A percentile compares a stretch with the other conserved stretches of the same genome.
Evolutionary conservation across 139 green algal species (phyloP).

Genomic region (Choricystis sp.): DNA sequence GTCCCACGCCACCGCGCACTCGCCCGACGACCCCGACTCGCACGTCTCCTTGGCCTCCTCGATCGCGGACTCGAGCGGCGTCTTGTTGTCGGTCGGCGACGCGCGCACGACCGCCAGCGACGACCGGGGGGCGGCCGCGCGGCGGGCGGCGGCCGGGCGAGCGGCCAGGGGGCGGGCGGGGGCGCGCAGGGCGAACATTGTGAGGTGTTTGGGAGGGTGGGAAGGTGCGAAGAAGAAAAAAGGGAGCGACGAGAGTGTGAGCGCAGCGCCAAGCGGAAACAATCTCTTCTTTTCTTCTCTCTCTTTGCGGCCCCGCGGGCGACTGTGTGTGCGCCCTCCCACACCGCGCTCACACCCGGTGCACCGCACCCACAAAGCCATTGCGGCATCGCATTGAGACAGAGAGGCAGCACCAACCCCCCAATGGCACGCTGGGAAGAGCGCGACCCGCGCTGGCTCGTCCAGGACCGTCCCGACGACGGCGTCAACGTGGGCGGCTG

Average conservation of each 20-base stretch:
- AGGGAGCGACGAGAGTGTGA: not conserved
- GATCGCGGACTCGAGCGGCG: slow-evolving; percentile 21
- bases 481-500: not conserved
- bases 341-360: too few relatives aligned
- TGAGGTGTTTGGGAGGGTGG: not conserved
- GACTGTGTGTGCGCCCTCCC: too few relatives aligned
- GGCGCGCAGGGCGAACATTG: not conserved
- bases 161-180: too few relatives aligned
- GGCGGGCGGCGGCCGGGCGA: not conserved
- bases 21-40: slow-evolving; percentile 11
- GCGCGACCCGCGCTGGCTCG: not conserved
- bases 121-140: not conserved
- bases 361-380: too few relatives aligned
- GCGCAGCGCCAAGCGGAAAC: not conserved
- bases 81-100: slow-evolving; percentile 5
- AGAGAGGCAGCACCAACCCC: not conserved
- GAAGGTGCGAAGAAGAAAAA: not conserved
- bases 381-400: too few relatives aligned
- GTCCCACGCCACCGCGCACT: slow-evolving; percentile 26
- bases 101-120: not conserved
- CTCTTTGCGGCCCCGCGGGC: too few relatives aligned
- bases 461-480: not conserved
- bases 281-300: not conserved
- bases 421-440: not conserved
- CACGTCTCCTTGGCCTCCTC: slow-evolving; percentile 23